Conservation (phyloP, 345 rosid species). For the Psidium guajava region DNA sequence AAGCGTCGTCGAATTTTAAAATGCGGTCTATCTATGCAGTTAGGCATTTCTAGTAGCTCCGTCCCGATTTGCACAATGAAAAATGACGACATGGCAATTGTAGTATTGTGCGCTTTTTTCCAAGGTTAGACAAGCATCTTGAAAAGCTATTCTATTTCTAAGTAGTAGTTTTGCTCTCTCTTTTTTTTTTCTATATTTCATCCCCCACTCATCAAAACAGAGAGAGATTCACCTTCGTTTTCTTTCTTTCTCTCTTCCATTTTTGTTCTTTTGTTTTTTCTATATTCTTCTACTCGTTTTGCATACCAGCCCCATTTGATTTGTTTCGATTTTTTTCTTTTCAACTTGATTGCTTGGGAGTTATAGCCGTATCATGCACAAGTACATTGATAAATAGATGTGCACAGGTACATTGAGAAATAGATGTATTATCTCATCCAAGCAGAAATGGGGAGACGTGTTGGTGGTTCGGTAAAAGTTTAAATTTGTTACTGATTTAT, state of each 20-base stretch:
- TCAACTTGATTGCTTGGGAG: neutral
- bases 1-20: neutral
- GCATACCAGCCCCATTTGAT: neutral
- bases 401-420: no score
- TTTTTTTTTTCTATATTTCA: no score
- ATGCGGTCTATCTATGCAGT: rapidly evolving
- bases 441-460: no score
- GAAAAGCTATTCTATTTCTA: no score
- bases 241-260: neutral
- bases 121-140: no score
- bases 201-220: no score
- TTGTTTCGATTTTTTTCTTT: neutral
- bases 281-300: neutral
- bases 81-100: neutral
- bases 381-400: neutral
- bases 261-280: neutral
- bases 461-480: neutral
- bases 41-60: neutral
- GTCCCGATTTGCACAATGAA: rapidly evolving
- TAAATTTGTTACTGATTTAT: neutral
- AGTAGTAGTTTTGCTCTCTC: no score
- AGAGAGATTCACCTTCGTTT: no score
- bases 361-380: neutral
- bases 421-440: no score
- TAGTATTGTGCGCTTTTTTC: neutral